These are phyloP conservation scores for Penicillium sp. DNA, from an alignment of 2,329 filamentous ascomycete species.

Conservation along the genomic window DNA sequence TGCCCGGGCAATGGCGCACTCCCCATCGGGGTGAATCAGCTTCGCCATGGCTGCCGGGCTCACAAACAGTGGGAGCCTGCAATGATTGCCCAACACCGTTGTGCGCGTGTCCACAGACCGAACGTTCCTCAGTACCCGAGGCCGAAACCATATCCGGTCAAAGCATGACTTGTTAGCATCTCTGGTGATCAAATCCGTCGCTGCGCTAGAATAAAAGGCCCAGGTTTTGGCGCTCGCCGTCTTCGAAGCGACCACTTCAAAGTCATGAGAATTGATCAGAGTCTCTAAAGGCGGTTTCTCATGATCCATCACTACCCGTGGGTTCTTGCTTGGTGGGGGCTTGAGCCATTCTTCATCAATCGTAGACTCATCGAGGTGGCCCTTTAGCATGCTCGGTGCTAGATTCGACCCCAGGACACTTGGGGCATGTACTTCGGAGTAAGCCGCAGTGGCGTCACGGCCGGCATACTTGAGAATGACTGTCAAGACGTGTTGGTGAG, in stretches of 20 bases:
- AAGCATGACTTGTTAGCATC: slow-evolving; percentile 52
- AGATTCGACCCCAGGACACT: slow-evolving; percentile 43
- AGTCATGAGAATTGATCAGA: slow-evolving; percentile 56
- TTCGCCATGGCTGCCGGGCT: slow-evolving; percentile 60
- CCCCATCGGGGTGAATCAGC: slow-evolving; percentile 59
- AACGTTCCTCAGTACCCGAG: slow-evolving; percentile 54
- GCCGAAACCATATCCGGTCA: slow-evolving; percentile 53
- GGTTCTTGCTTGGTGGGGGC: slow-evolving; percentile 30
- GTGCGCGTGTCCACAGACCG: slow-evolving; percentile 46
- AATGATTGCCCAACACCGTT: slow-evolving; percentile 50
- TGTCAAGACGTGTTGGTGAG: slow-evolving; percentile 3
- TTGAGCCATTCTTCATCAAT: slow-evolving; percentile 47
- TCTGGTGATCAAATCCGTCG: slow-evolving; percentile 56
- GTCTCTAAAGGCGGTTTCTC: slow-evolving; percentile 48
- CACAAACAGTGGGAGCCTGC: slow-evolving; percentile 56
- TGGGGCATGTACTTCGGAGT: slow-evolving; percentile 43
- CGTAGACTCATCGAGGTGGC: slow-evolving; percentile 44
- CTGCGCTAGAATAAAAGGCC: slow-evolving; percentile 63
- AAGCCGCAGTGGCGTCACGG: slow-evolving; percentile 41
- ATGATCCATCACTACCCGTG: slow-evolving; percentile 23
- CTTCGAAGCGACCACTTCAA: slow-evolving; percentile 51
- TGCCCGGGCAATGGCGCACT: slow-evolving; percentile 52
- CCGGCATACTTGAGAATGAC: slow-evolving; percentile 45
- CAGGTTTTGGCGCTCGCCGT: slow-evolving; percentile 59
- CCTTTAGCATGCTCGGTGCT: slow-evolving; percentile 42